Conservation (phyloP, 2,329 filamentous ascomycete species). For the Alternaria arbusti region DNA sequence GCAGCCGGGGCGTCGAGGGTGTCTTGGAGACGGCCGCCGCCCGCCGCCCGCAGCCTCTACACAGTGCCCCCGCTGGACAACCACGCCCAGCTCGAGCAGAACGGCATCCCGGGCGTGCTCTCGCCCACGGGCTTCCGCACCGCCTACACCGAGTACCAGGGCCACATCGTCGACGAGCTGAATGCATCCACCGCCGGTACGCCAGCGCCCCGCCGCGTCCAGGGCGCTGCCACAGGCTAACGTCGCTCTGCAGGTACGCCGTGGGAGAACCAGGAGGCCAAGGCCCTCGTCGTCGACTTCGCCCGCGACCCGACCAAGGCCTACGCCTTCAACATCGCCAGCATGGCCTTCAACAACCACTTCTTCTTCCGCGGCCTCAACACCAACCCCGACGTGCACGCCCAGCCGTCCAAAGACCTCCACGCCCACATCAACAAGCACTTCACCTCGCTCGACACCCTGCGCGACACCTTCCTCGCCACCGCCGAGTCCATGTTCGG, state of each 20-base stretch:
- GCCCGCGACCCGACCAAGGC: conserved; percentile 81
- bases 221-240: conserved; percentile 5
- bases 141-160: conserved; percentile 85
- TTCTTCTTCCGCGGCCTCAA: conserved; percentile 75
- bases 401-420: conserved; percentile 58
- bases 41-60: conserved; percentile 45
- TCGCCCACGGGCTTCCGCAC: conserved; percentile 72
- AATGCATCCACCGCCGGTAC: conserved; percentile 76
- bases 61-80: conserved; percentile 58
- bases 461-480: conserved; percentile 78
- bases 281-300: conserved; percentile 74
- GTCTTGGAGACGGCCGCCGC: conserved; percentile 24
- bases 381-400: conserved; percentile 31
- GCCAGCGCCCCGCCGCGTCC: not conserved
- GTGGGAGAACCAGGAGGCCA: conserved; percentile 66
- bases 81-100: conserved; percentile 52
- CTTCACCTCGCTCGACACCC: conserved; percentile 83
- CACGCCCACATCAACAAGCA: conserved; percentile 66
- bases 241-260: conserved; percentile 62
- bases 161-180: conserved; percentile 74
- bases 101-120: conserved; percentile 74
- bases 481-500: conserved; percentile 93
- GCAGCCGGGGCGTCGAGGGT: conserved; percentile 29
- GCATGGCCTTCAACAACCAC: conserved; percentile 91
- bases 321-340: conserved; percentile 91